Percentiles rank a stretch among this genome's conserved stretches.
Evolutionary conservation across 164 flowering plant genomes (phyloP).

Genomic region (Annona cherimola): DNA sequence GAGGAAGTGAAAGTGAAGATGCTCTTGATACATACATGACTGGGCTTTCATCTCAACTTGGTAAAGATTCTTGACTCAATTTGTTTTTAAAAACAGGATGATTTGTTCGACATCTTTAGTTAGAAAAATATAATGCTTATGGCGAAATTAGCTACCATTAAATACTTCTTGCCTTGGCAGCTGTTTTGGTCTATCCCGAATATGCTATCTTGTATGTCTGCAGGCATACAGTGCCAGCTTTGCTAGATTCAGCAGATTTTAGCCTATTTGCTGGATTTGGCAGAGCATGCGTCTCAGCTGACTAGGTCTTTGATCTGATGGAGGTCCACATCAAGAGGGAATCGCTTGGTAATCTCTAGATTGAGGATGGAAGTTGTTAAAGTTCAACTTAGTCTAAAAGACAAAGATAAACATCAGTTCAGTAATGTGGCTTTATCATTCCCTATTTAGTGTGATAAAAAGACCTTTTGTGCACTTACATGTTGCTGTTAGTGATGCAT

Average conservation of each 20-base stretch:
- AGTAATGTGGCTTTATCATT: too few species aligned
- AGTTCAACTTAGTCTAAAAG: too few species aligned
- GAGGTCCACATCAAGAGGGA: neutral
- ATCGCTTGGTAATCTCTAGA: neutral
- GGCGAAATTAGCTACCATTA: neutral
- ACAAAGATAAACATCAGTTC: too few species aligned
- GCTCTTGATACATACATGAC: slow-evolving; percentile 94
- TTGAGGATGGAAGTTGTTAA: neutral
- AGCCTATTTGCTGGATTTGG: too few species aligned
- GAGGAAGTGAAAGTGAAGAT: slow-evolving; percentile 53
- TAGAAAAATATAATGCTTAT: too few species aligned
- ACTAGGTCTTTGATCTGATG: neutral
- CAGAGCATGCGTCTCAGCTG: neutral
- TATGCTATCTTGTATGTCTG: neutral
- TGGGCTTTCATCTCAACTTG: slow-evolving; percentile 81
- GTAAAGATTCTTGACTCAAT: slow-evolving; percentile 26
- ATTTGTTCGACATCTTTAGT: neutral
- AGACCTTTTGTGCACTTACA: too few species aligned
- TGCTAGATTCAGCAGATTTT: neutral
- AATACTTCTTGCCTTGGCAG: too few species aligned
- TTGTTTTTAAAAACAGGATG: neutral
- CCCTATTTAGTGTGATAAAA: too few species aligned
- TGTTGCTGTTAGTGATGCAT: too few species aligned
- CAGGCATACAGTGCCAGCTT: neutral
- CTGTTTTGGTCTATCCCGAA: too few species aligned